Evolutionary conservation across 108 stramenopile species (phyloP), one percentile per base, ranked within the genome.

Genomic region (Cyclotella sp.): DNA sequence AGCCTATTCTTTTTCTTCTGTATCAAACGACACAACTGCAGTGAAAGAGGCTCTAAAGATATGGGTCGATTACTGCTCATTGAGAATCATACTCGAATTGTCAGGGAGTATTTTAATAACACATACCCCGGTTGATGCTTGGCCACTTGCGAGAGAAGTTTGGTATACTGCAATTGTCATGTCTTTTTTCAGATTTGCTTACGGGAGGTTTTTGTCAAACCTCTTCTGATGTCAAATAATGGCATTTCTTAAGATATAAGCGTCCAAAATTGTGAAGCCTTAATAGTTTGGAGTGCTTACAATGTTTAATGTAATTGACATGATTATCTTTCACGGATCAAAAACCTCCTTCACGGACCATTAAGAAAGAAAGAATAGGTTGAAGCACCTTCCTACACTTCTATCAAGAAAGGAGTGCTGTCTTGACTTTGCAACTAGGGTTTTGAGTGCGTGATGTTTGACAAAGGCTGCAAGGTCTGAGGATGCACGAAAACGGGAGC

Each of bases 81-180:
- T 80, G 40, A 44, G 79, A 51, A 69, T 80, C 46, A 11, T 80
- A 43, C 43, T 80, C 59, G 79, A 80, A 63, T 49, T 80, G 39
- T 63, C 58, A 45, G 22, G 18, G 19, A 80, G 79, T 44, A 11
- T 73, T 3, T 34, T 68, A 41, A 26, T 80, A 28, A 80, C 67
- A 39, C 79, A 80, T 22, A 27, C 51, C n/a, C 22, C 52, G 8
- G 52, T 80, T 26, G 58, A 68, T 30, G 57, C 47, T 19, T 80
- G 57, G 79, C 22, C 45, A 0, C 51, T 80, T 40, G 52, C 30
- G n/a, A 46, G 58, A 47, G 79, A 80, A 49, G 72, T 73, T 63
- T 80, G 79, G 79, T 80, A 73, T n/a, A 66, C 80, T 47, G 73
- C 68, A 22, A 69, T 81, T 41, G 61, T 75, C 24, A 81, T 81